These are phyloP conservation scores for Suillus clintonianus DNA, from an alignment of 768 basidiomycete genomes.

Conservation along the genomic window DNA sequence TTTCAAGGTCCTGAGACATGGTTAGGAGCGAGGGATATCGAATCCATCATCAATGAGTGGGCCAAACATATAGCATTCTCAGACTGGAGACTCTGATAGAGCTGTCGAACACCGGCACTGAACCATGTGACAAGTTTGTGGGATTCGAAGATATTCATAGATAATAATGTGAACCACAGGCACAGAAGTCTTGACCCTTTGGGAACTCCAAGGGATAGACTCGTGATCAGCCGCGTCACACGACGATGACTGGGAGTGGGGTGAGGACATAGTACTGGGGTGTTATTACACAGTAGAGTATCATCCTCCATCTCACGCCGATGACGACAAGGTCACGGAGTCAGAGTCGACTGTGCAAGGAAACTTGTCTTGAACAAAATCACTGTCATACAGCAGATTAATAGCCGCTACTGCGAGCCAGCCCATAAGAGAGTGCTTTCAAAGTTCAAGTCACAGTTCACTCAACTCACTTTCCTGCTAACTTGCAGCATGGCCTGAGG, in stretches of 20 bases:
- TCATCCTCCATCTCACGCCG: background rate
- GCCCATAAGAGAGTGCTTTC: too few species aligned
- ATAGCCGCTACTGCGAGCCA: too few species aligned
- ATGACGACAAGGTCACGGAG: background rate
- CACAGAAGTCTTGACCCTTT: background rate
- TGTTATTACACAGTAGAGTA: background rate
- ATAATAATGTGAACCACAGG: conserved; percentile 1
- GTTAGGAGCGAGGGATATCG: background rate
- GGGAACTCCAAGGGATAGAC: background rate
- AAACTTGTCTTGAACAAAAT: background rate
- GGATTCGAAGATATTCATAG: background rate
- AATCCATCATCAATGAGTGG: background rate
- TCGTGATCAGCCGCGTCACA: background rate
- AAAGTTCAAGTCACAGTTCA: too few species aligned
- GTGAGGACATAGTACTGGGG: background rate
- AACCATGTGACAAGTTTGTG: conserved; percentile 8
- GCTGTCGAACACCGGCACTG: background rate
- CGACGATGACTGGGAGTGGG: background rate
- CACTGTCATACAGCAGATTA: too few species aligned
- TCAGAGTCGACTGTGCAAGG: background rate
- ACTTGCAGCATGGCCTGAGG: too few species aligned
- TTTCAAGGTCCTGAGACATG: conserved; percentile 30
- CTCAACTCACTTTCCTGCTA: too few species aligned
- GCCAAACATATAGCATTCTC: background rate
- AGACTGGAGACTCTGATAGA: background rate